phyloP scores from a whole-genome alignment of 441 rosid genomes.

The Aquilaria agallochum region DNA sequence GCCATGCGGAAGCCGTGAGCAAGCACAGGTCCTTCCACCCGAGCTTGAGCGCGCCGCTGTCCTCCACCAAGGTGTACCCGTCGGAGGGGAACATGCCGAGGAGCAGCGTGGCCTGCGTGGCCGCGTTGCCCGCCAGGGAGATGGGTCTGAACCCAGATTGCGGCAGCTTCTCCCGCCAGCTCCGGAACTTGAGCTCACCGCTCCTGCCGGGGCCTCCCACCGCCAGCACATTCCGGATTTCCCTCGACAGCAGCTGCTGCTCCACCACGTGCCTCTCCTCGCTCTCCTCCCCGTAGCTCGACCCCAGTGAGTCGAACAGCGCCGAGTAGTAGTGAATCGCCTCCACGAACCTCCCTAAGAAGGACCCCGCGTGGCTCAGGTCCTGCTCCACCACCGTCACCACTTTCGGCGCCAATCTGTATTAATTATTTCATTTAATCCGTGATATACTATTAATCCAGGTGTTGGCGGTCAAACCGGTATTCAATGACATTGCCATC shows the following conservation, averaged over 20 bases:
- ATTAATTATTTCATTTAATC: neutral
- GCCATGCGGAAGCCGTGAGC: slow-evolving; percentile 99
- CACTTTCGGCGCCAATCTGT: slow-evolving; percentile 91
- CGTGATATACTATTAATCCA: neutral
- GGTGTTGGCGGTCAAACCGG: neutral
- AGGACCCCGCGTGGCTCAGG: slow-evolving; percentile 87
- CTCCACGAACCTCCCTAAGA: slow-evolving; percentile 92
- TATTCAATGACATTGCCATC: no score
- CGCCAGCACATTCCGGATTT: slow-evolving; percentile 80
- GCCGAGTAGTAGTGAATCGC: slow-evolving; percentile 99
- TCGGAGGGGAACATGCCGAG: slow-evolving; percentile 95
- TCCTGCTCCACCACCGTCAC: slow-evolving; percentile 98
- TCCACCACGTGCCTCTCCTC: slow-evolving; percentile 96
- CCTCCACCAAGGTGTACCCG: slow-evolving; percentile 94
- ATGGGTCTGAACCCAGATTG: slow-evolving; percentile 79
- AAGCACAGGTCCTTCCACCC: slow-evolving; percentile 99
- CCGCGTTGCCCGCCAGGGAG: slow-evolving; percentile 88
- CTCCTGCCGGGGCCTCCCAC: slow-evolving; percentile 81
- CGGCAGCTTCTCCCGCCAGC: slow-evolving; percentile 91
- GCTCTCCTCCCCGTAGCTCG: slow-evolving; percentile 92
- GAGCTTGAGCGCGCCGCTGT: slow-evolving; percentile 83
- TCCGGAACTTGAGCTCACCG: slow-evolving; percentile 53
- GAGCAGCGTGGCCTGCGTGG: slow-evolving; percentile 84
- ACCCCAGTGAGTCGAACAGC: slow-evolving; percentile 85
- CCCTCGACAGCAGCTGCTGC: slow-evolving; percentile 87